Base-by-base conservation (phyloP, 768 basidiomycete genomes). In the Cyclocybe cylindracea region DNA sequence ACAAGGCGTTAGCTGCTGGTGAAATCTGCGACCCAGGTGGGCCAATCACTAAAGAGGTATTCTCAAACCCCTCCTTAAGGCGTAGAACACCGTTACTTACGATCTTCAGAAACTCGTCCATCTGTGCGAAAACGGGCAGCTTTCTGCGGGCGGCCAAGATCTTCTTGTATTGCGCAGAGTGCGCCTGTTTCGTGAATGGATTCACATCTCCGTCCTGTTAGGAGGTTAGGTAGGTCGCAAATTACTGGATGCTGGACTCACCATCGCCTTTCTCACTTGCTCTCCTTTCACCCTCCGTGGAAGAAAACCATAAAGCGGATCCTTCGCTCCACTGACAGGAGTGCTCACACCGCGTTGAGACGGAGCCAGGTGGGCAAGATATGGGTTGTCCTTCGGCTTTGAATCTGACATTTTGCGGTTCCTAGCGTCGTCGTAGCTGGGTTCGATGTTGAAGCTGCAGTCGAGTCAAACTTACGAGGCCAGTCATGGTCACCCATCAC, bases 21-120 rank as follows among this genome's bases (percentile, higher is more conserved):
- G 53, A 37, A 50, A 59, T 55, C 42, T 39, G 59, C 45, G 62
- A 63, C 61, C 65, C 66, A 62, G 72, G 66, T 63, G 60, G 62
- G 62, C 61, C 61, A 63, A 70, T 70, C 65, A 69, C 73, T 75
- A 70, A 61, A 73, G 64, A 68, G 72, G 68, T 59, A 73, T 68
- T 66, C 71, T 77, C 69, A 78, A 73, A 66, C 68, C 72, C 73
- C 70, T 70, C 71, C 70, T 68, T 70, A 50, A 64, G 54, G 57
- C 60, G 56, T 60, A 56, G 50, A 58, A 53, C 51, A 63, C 46
- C 48, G 35, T 46, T 54, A 79, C 91, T 73, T 71, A 91, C 92
- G 74, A 95, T 87, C 59, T 88, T 79, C 62, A 87, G 83, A 68
- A 99, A 98, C 41, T 95, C 91, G 51, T 87, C 80, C 94, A 98